Evolutionary conservation across 2,329 filamentous ascomycete genomes (phyloP).

Genomic region (Alternaria arbusti): DNA sequence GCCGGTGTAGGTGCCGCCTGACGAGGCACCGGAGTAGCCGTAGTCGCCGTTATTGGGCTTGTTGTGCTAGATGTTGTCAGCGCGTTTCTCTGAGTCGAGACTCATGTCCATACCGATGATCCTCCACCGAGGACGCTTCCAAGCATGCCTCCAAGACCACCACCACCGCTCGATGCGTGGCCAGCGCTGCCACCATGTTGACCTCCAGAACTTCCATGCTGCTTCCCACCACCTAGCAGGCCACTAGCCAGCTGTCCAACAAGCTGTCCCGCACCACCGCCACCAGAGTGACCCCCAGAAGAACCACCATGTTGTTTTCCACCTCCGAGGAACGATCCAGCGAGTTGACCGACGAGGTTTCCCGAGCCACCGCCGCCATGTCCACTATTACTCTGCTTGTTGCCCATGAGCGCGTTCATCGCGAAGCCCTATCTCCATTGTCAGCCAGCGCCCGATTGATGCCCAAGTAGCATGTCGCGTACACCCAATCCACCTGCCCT

Average conservation of each 20-base stretch:
- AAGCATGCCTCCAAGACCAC: conserved; percentile 34
- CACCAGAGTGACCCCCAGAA: conserved; percentile 31
- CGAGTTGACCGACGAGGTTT: conserved; percentile 61
- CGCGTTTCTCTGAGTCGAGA: neutral
- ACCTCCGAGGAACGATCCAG: conserved; percentile 53
- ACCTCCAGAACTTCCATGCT: conserved; percentile 51
- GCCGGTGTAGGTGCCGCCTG: conserved; percentile 64
- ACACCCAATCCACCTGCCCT: conserved; percentile 66
- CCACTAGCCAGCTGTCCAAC: conserved; percentile 63
- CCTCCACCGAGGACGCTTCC: conserved; percentile 47
- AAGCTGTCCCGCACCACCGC: conserved; percentile 47
- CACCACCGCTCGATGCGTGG: conserved; percentile 22
- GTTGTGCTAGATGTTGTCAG: conserved; percentile 32
- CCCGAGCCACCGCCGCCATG: conserved; percentile 43
- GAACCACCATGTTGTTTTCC: conserved; percentile 35
- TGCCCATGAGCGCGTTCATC: conserved; percentile 61
- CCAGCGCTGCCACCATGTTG: conserved; percentile 55
- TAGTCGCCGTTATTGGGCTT: conserved; percentile 60
- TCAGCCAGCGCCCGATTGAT: conserved; percentile 28
- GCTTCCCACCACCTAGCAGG: conserved; percentile 49
- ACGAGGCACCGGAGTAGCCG: conserved; percentile 59
- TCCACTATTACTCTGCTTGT: conserved; percentile 41
- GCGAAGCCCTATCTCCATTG: conserved; percentile 61
- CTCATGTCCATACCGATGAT: conserved; percentile 33
- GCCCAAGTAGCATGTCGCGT: conserved; percentile 42